Evolutionary conservation across 441 rosid species (phyloP).

Genomic region (California macrophylla): DNA sequence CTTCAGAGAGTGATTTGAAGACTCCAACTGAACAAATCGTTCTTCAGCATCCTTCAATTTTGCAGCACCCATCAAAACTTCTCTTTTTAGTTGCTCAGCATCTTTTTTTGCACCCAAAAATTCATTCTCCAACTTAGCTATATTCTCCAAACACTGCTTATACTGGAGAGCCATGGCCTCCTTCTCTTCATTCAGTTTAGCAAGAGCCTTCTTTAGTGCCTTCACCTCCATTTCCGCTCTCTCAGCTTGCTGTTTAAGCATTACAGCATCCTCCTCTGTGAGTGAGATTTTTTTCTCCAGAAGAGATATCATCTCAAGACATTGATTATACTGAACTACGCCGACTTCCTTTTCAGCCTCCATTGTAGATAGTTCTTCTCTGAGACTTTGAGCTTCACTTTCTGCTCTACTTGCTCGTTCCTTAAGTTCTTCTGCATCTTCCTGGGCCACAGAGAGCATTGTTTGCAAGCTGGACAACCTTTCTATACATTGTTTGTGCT

Average conservation of each 20-base stretch:
- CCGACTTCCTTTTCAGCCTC: constrained; percentile 44
- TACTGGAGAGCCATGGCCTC: constrained; percentile 35
- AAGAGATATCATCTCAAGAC: constrained; percentile 46
- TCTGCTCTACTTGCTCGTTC: constrained; percentile 40
- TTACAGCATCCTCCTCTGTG: constrained; percentile 44
- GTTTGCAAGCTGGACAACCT: constrained; percentile 37
- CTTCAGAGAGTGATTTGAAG: constrained; percentile 52
- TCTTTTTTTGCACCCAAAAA: constrained; percentile 49
- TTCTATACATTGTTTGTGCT: constrained; percentile 40
- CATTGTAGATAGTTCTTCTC: constrained; percentile 40
- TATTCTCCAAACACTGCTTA: constrained; percentile 45
- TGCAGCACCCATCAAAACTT: constrained; percentile 45
- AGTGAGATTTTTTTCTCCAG: constrained; percentile 49
- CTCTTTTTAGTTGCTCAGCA: constrained; percentile 44
- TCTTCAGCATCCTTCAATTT: constrained; percentile 63
- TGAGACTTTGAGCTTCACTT: constrained; percentile 40
- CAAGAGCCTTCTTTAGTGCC: constrained; percentile 37
- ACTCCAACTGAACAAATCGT: constrained; percentile 42
- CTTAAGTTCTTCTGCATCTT: constrained; percentile 29
- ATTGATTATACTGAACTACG: constrained; percentile 36
- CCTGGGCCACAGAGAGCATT: constrained; percentile 25
- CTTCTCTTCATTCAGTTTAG: constrained; percentile 41
- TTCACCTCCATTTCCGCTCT: constrained; percentile 54
- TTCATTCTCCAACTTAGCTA: constrained; percentile 58
- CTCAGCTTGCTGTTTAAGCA: constrained; percentile 41